Evolutionary conservation across 2,329 filamentous ascomycete genomes (phyloP).

Genomic region (Tolypocladium sp.): DNA sequence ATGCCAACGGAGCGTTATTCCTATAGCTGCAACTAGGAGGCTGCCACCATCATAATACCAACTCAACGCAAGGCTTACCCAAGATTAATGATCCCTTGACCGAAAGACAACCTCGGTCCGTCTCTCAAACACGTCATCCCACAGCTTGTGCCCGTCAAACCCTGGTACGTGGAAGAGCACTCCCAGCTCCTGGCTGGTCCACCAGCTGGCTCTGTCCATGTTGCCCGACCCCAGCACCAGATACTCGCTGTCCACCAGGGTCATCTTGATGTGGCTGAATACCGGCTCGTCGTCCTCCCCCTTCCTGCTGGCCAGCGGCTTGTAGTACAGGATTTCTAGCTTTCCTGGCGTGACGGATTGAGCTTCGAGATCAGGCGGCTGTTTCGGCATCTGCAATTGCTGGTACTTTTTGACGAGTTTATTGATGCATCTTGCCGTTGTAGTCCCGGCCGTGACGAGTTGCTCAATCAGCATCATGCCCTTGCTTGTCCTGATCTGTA

Average conservation of each 20-base stretch:
- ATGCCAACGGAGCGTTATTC: background rate
- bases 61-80: background rate
- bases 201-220: slow-evolving; percentile 79
- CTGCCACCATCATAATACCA: background rate
- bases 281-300: slow-evolving; percentile 47
- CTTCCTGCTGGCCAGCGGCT: slow-evolving; percentile 21
- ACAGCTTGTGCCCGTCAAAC: slow-evolving; percentile 24
- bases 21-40: background rate
- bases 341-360: slow-evolving; percentile 32
- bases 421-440: slow-evolving; percentile 55
- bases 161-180: slow-evolving; percentile 44
- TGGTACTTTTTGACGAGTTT: slow-evolving; percentile 49
- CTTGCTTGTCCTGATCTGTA: slow-evolving; percentile 58
- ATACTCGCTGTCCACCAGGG: slow-evolving; percentile 59
- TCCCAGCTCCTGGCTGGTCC: slow-evolving; percentile 76
- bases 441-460: slow-evolving; percentile 68
- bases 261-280: slow-evolving; percentile 70
- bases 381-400: slow-evolving; percentile 11
- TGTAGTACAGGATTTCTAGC: slow-evolving; percentile 52
- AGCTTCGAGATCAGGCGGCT: slow-evolving; percentile 28
- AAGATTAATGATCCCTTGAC: slow-evolving; percentile 5
- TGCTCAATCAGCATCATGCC: slow-evolving; percentile 73
- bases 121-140: slow-evolving; percentile 27
- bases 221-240: slow-evolving; percentile 72
- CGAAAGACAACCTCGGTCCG: slow-evolving; percentile 24